A percentile compares a stretch with the other conserved stretches of the same genome.
Conservation (phyloP, 1,139 yeast genomes). For the Wickerhamiella pararugosa region DNA sequence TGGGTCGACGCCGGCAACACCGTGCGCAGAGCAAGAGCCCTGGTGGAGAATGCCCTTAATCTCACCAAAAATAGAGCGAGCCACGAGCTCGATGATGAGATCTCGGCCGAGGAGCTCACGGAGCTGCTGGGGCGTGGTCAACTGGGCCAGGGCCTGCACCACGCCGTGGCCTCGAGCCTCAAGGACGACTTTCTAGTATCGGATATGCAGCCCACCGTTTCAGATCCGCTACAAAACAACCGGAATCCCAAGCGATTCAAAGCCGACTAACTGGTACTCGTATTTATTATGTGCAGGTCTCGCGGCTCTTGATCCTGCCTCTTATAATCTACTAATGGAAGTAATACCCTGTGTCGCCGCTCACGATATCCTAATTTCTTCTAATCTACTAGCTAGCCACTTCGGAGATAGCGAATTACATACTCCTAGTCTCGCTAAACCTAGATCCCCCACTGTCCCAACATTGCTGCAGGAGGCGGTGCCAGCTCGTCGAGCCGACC, state of each 20-base stretch:
- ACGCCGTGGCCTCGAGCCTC: not conserved
- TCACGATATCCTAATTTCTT: no score
- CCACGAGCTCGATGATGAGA: constrained; percentile 5
- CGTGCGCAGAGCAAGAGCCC: constrained; percentile 1
- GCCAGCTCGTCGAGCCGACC: no score
- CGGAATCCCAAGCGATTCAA: not conserved
- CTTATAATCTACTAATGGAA: not conserved
- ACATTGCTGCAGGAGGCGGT: no score
- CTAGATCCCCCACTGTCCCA: no score
- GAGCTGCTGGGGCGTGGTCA: not conserved
- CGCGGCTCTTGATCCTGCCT: not conserved
- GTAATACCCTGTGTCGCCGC: no score
- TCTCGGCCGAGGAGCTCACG: constrained; percentile 3
- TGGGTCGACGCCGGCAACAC: constrained; percentile 4
- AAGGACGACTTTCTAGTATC: not conserved
- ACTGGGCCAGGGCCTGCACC: not conserved
- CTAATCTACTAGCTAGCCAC: no score
- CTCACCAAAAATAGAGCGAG: constrained; percentile 5
- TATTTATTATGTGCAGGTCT: not conserved
- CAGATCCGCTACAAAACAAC: not conserved
- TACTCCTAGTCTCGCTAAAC: no score
- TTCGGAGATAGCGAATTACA: no score
- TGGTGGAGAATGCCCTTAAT: constrained; percentile 4
- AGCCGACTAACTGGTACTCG: not conserved
- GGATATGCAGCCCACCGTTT: not conserved